A percentile compares a stretch with the other conserved stretches of the same genome.
Evolutionary conservation across 371 early-diverging fungal genomes (phyloP).

Genomic region (Mucor lusitanicus): DNA sequence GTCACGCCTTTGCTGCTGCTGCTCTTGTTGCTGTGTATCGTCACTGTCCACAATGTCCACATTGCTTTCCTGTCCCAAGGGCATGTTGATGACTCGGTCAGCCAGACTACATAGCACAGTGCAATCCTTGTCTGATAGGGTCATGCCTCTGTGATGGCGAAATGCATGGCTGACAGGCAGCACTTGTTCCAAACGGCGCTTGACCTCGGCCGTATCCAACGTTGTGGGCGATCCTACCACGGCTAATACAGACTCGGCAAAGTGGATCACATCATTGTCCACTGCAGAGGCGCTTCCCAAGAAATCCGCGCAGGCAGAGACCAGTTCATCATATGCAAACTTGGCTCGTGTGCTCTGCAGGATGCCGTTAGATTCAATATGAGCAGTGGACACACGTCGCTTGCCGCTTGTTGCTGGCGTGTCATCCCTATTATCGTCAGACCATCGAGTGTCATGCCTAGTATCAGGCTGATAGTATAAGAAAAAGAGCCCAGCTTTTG

Average conservation of each 20-base stretch:
- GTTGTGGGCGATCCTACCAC: slow-evolving; percentile 13
- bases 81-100: slow-evolving; percentile 8
- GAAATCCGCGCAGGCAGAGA: slow-evolving; percentile 10
- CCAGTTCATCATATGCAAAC: slow-evolving; percentile 20
- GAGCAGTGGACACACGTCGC: neutral
- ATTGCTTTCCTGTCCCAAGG: slow-evolving; percentile 1
- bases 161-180: slow-evolving; percentile 4
- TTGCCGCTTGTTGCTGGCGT: neutral
- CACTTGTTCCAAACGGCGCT: slow-evolving; percentile 22
- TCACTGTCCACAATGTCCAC: slow-evolving; percentile 18
- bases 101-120: slow-evolving; percentile 13
- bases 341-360: neutral
- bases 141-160: slow-evolving; percentile 14
- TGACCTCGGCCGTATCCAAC: slow-evolving; percentile 13
- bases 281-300: neutral
- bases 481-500: neutral
- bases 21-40: neutral
- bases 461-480: neutral
- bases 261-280: slow-evolving; percentile 2
- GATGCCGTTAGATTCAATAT: neutral
- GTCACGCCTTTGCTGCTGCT: neutral
- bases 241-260: slow-evolving; percentile 16
- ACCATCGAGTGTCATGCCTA: neutral
- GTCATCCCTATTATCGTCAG: neutral
- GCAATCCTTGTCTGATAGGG: slow-evolving; percentile 12